Evolutionary conservation across 1,139 yeast species (phyloP).

Genomic region (Saccharomycopsis hybrid): DNA sequence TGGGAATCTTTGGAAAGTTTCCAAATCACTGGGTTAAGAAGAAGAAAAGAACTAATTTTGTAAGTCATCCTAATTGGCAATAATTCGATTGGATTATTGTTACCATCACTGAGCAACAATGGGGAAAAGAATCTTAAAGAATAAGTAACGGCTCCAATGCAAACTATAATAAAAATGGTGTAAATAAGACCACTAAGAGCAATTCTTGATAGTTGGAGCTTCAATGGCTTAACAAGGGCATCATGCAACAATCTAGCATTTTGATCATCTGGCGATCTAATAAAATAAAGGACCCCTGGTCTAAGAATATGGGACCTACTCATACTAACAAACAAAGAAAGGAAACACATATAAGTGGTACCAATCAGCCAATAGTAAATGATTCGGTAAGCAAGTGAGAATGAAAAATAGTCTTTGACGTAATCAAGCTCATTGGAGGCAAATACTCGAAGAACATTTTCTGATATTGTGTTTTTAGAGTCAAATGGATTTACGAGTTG

Average conservation of each 20-base stretch:
- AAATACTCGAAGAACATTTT: constrained; percentile 8
- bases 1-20: constrained; percentile 23
- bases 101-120: constrained; percentile 19
- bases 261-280: constrained; percentile 93
- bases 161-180: constrained; percentile 61
- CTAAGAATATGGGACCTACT: constrained; percentile 66
- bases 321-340: constrained; percentile 86
- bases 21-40: constrained; percentile 20
- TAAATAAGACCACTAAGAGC: constrained; percentile 72
- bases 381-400: constrained; percentile 9
- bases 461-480: not conserved
- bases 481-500: constrained; percentile 13
- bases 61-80: constrained; percentile 27
- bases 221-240: constrained; percentile 71
- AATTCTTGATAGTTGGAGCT: constrained; percentile 67
- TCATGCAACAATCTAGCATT: constrained; percentile 84
- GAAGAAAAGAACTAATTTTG: constrained; percentile 22
- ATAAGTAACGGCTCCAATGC: constrained; percentile 67
- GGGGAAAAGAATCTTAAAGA: constrained; percentile 39
- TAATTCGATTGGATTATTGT: constrained; percentile 22
- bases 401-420: not conserved
- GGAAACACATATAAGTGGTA: constrained; percentile 77
- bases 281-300: constrained; percentile 84
- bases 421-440: constrained; percentile 4
- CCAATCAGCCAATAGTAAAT: constrained; percentile 67